phyloP scores from a whole-genome alignment of 768 basidiomycete genomes.

The Collybia sordida region DNA sequence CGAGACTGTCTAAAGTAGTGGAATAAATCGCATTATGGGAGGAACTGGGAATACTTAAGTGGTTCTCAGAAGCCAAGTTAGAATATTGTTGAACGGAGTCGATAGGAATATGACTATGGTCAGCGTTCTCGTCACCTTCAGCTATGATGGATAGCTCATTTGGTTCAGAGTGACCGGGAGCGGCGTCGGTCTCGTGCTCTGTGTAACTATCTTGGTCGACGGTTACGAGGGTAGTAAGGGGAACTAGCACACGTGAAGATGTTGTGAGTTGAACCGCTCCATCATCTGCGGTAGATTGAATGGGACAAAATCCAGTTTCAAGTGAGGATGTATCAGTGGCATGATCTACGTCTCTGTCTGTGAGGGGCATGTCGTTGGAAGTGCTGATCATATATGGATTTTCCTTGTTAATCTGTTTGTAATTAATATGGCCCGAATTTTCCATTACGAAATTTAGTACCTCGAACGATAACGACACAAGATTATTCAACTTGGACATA shows the following conservation, averaged over 20 bases:
- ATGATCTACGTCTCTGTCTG: conserved; percentile 21
- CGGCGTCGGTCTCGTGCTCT: neutral
- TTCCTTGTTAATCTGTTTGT: conserved; percentile 39
- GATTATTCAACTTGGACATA: conserved; percentile 43
- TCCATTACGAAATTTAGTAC: conserved; percentile 25
- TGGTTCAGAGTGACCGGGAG: conserved; percentile 19
- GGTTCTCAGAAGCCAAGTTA: neutral
- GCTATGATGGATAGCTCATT: conserved; percentile 67
- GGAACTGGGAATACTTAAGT: conserved; percentile 17
- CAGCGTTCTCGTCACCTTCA: conserved; percentile 65
- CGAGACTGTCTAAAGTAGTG: conserved; percentile 37
- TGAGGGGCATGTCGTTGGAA: conserved; percentile 46
- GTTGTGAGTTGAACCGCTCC: neutral
- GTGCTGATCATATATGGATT: conserved; percentile 40
- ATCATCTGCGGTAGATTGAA: neutral
- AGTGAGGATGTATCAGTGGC: neutral
- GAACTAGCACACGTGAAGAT: neutral
- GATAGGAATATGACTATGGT: conserved; percentile 29
- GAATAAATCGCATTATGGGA: conserved; percentile 40
- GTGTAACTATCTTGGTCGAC: neutral
- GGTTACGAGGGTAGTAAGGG: neutral
- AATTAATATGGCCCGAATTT: no score
- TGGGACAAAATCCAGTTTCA: neutral
- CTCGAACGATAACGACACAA: conserved; percentile 40
- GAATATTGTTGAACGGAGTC: neutral